Percentiles rank a stretch among this genome's conserved stretches.
Evolutionary conservation across 768 basidiomycete genomes (phyloP).

Genomic region (Dioszegia crocea): DNA sequence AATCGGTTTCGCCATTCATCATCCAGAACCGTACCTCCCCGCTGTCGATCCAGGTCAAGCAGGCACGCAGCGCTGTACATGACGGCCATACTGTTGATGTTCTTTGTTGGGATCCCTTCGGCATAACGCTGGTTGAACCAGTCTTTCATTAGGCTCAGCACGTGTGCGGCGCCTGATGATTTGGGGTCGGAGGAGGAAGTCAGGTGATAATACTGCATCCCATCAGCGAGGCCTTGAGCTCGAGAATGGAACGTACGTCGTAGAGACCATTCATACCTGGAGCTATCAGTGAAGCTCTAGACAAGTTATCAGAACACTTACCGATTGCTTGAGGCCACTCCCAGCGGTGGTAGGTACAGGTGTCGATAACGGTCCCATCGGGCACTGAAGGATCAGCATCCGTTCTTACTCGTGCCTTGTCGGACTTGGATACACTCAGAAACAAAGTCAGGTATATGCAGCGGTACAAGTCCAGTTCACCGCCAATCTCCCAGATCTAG

Average conservation of each 20-base stretch:
- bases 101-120: constrained; percentile 22
- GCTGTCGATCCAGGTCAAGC: constrained; percentile 44
- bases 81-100: constrained; percentile 57
- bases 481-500: not conserved
- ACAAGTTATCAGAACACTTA: not conserved
- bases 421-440: no score
- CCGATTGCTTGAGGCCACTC: constrained; percentile 36
- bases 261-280: no score
- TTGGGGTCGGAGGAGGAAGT: constrained; percentile 46
- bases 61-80: constrained; percentile 45
- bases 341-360: constrained; percentile 20
- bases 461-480: no score
- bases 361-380: constrained; percentile 16
- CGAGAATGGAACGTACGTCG: no score
- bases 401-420: no score
- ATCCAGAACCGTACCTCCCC: constrained; percentile 49
- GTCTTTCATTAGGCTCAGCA: constrained; percentile 18
- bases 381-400: not conserved
- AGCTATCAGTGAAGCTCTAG: no score
- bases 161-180: constrained; percentile 1
- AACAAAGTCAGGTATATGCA: no score
- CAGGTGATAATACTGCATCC: constrained; percentile 53
- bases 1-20: constrained; percentile 30
- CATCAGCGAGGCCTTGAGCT: no score
- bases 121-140: constrained; percentile 18